Conservation (phyloP, 1,284 basidiomycete species). For the Tylopilus sp. region DNA sequence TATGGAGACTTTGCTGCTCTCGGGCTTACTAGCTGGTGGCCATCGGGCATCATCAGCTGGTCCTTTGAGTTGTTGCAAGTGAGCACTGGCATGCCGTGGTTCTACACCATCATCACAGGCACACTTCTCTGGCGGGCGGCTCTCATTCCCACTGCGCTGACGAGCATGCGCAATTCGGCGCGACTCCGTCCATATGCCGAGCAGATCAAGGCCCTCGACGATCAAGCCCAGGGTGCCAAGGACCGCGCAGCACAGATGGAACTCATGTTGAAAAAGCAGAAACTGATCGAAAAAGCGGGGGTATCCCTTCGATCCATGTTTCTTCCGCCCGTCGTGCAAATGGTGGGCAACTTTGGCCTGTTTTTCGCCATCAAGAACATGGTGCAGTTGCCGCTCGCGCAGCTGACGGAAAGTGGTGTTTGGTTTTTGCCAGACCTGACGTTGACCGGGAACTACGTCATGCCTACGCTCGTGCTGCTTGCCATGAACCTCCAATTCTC, state of each 20-base stretch:
- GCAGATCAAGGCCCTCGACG: constrained; percentile 57
- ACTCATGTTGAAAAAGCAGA: constrained; percentile 57
- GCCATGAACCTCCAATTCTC: constrained; percentile 73
- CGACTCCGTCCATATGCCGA: constrained; percentile 67
- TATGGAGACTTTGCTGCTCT: constrained; percentile 79
- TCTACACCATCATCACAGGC: constrained; percentile 76
- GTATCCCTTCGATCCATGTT: constrained; percentile 63
- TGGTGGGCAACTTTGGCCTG: constrained; percentile 79
- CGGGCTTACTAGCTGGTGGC: constrained; percentile 63
- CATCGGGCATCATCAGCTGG: constrained; percentile 62
- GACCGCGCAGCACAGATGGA: constrained; percentile 51
- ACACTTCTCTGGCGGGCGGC: constrained; percentile 68
- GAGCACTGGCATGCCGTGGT: constrained; percentile 79
- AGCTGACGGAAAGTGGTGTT: constrained; percentile 78
- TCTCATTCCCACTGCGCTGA: constrained; percentile 71
- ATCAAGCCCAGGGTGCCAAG: constrained; percentile 39
- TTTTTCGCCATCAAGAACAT: constrained; percentile 84
- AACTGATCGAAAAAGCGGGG: constrained; percentile 69
- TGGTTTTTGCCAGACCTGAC: constrained; percentile 80
- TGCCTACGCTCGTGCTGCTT: constrained; percentile 67
- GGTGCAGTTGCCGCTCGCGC: constrained; percentile 68
- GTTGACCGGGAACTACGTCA: constrained; percentile 73
- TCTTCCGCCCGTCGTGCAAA: constrained; percentile 65
- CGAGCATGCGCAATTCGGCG: constrained; percentile 64
- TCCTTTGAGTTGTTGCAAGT: constrained; percentile 76